These are phyloP conservation scores for Aspergillus thermomutatus DNA, from an alignment of 2,329 filamentous ascomycete genomes.

Conservation along the genomic window DNA sequence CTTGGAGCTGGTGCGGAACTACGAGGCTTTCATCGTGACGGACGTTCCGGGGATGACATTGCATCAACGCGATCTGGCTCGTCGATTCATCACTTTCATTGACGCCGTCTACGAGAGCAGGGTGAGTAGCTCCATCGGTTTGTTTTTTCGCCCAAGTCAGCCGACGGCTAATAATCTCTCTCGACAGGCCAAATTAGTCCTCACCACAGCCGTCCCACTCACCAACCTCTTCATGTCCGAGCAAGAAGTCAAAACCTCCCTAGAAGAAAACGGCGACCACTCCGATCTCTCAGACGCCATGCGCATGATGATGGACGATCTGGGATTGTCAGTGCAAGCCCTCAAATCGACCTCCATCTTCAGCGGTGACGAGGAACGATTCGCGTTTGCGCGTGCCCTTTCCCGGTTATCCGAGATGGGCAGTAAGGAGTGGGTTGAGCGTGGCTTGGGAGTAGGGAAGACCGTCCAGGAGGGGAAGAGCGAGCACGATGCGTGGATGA, in stretches of 20 bases:
- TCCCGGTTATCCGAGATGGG: constrained; percentile 89
- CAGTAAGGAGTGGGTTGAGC: constrained; percentile 89
- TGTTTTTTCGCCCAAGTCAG: background rate
- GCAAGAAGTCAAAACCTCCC: constrained; percentile 62
- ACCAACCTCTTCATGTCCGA: constrained; percentile 80
- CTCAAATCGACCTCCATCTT: constrained; percentile 86
- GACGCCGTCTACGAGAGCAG: constrained; percentile 86
- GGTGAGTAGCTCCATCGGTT: constrained; percentile 33
- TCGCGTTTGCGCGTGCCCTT: constrained; percentile 88
- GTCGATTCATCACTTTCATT: constrained; percentile 95
- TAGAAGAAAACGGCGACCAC: constrained; percentile 46
- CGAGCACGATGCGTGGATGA: constrained; percentile 48
- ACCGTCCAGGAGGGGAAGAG: constrained; percentile 41
- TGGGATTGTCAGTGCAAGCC: constrained; percentile 78
- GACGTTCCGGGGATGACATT: constrained; percentile 90
- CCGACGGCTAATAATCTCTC: background rate
- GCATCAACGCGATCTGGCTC: constrained; percentile 77
- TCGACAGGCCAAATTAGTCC: constrained; percentile 82
- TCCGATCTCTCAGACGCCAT: constrained; percentile 64
- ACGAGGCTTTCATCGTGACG: constrained; percentile 89
- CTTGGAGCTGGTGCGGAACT: constrained; percentile 82
- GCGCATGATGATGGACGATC: constrained; percentile 79
- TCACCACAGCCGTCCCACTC: constrained; percentile 84
- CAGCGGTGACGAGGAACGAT: constrained; percentile 90
- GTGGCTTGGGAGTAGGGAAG: constrained; percentile 57